Percentiles rank a stretch among this genome's conserved stretches.
Evolutionary conservation across 495 filamentous ascomycete genomes (phyloP).

Genomic region (Penicillium dipodomyicola): DNA sequence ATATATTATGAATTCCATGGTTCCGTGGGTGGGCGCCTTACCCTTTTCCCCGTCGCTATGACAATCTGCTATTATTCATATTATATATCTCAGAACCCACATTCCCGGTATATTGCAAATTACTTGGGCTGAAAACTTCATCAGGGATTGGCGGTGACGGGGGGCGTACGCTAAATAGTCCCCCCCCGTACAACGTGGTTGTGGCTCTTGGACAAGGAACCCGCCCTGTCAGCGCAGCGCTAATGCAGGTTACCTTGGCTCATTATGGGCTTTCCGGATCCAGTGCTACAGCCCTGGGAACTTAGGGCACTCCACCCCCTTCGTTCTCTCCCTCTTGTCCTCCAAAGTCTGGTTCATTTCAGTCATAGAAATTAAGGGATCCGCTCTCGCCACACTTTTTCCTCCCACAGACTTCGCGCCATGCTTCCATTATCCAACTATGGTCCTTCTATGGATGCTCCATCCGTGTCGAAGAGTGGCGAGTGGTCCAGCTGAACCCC

Average conservation of each 20-base stretch:
- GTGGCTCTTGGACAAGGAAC: conserved; percentile 31
- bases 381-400: conserved; percentile 18
- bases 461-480: conserved; percentile 24
- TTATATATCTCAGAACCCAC: not conserved
- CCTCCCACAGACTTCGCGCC: conserved; percentile 7
- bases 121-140: conserved; percentile 3
- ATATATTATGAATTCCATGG: conserved; percentile 1
- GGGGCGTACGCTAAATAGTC: conserved; percentile 5
- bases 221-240: conserved; percentile 35
- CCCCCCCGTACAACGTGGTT: conserved; percentile 31
- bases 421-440: conserved; percentile 11
- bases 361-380: conserved; percentile 3
- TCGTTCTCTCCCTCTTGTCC: conserved; percentile 11
- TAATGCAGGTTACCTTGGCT: conserved; percentile 47
- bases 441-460: not conserved
- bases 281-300: conserved; percentile 43
- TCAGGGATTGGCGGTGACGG: conserved; percentile 21
- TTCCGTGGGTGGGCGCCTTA: not conserved
- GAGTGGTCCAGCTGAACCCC: conserved; percentile 23
- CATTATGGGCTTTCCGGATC: conserved; percentile 34
- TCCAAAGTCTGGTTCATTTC: conserved; percentile 3
- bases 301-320: conserved; percentile 27
- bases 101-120: not conserved
- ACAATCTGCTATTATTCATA: not conserved
- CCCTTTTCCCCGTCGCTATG: not conserved